Percentiles rank a stretch among this genome's conserved stretches.
Evolutionary conservation across 2,329 filamentous ascomycete species (phyloP).

Genomic region (Neonectria ditissima): DNA sequence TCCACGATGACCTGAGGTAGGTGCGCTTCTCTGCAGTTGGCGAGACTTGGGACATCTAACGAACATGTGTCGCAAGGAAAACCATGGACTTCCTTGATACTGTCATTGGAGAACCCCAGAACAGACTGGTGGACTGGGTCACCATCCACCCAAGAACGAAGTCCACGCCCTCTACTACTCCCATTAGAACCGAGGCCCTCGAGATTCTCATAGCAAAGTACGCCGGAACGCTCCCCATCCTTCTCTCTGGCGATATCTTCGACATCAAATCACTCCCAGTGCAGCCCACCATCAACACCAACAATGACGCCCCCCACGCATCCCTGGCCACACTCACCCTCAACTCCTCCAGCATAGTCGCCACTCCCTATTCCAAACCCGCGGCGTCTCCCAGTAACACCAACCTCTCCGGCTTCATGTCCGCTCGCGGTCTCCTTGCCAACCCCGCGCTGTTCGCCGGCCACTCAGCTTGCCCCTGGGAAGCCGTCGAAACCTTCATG

Average conservation of each 20-base stretch:
- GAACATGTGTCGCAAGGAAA: conserved; percentile 49
- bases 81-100: conserved; percentile 73
- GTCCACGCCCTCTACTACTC: conserved; percentile 69
- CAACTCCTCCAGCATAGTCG: conserved; percentile 29
- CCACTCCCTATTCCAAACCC: conserved; percentile 15
- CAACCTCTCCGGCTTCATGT: conserved; percentile 74
- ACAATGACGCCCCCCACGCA: conserved; percentile 34
- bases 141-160: conserved; percentile 77
- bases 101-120: conserved; percentile 65
- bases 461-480: conserved; percentile 68
- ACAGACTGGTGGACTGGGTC: conserved; percentile 72
- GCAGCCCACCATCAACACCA: conserved; percentile 44
- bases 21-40: neutral
- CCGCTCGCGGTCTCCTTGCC: conserved; percentile 73
- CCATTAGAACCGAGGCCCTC: conserved; percentile 72
- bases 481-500: conserved; percentile 73
- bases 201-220: conserved; percentile 65
- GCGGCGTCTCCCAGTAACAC: conserved; percentile 55
- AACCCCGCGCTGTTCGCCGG: conserved; percentile 76
- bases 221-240: conserved; percentile 67
- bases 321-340: conserved; percentile 47
- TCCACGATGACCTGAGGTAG: conserved; percentile 72
- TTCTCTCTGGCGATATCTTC: conserved; percentile 78
- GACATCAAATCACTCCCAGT: conserved; percentile 64
- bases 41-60: neutral